Evolutionary conservation across 2,329 filamentous ascomycete species (phyloP).

Genomic region (Fusarium sarcochroum): DNA sequence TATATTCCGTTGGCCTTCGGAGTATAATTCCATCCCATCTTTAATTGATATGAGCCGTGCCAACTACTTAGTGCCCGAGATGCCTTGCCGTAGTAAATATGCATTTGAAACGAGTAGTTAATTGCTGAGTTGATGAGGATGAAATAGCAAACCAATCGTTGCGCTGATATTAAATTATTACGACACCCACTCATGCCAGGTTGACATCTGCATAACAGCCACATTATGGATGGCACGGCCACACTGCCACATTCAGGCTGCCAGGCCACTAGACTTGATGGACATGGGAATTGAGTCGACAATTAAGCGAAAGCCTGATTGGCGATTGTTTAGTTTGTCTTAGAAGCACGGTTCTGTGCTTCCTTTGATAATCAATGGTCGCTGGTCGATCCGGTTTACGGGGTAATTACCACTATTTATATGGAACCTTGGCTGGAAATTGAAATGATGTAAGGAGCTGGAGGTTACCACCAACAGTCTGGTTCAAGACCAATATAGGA

Average conservation of each 20-base stretch:
- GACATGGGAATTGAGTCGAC: not conserved
- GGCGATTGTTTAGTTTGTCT: conserved; percentile 5
- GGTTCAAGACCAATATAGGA: not conserved
- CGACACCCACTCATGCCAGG: conserved; percentile 13
- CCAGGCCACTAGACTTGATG: not conserved
- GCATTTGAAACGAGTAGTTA: no score
- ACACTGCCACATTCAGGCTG: conserved; percentile 31
- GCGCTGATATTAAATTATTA: conserved; percentile 32
- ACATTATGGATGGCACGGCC: conserved; percentile 31
- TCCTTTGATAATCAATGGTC: not conserved
- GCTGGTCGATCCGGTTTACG: conserved; percentile 21
- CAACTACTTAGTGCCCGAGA: no score
- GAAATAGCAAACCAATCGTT: conserved; percentile 25
- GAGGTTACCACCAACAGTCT: not conserved
- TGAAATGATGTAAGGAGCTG: conserved; percentile 24
- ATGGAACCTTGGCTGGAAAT: conserved; percentile 4
- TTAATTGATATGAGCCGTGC: no score
- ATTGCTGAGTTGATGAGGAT: not conserved
- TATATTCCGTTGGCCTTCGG: no score
- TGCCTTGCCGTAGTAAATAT: no score
- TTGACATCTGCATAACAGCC: conserved; percentile 41
- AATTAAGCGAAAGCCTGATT: conserved; percentile 32
- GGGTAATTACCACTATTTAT: conserved; percentile 24
- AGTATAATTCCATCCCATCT: no score
- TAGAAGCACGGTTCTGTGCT: conserved; percentile 4